A percentile compares a stretch with the other conserved stretches of the same genome.
Conservation (phyloP, 164 flowering plant genomes). For the Tetracentron sinense region DNA sequence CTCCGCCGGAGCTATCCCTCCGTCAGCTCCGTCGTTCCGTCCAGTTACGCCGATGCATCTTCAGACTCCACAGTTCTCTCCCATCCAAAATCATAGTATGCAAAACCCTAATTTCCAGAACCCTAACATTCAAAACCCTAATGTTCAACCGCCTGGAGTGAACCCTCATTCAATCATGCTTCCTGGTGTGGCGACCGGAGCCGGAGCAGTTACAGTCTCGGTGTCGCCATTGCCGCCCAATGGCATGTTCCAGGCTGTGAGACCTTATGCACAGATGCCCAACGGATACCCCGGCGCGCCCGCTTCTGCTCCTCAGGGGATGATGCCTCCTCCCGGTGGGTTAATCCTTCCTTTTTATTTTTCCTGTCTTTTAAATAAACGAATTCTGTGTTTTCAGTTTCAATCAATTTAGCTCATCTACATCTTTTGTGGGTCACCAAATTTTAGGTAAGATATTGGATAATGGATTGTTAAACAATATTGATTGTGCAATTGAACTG, state of each 20-base stretch:
- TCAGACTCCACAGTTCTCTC: constrained; percentile 56
- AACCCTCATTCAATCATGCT: constrained; percentile 23
- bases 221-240: constrained; percentile 19
- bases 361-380: background rate
- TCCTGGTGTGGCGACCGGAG: constrained; percentile 19
- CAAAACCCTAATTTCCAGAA: constrained; percentile 24
- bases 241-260: constrained; percentile 31
- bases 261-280: constrained; percentile 48
- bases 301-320: constrained; percentile 39
- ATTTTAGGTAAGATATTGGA: background rate
- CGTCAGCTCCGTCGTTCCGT: constrained; percentile 40
- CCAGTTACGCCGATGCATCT: constrained; percentile 35
- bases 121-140: constrained; percentile 25
- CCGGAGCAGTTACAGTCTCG: constrained; percentile 24
- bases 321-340: constrained; percentile 83
- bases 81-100: constrained; percentile 28
- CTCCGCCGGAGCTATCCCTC: constrained; percentile 14
- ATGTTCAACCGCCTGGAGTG: constrained; percentile 70
- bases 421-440: background rate
- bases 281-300: constrained; percentile 50
- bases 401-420: background rate
- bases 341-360: constrained; percentile 17
- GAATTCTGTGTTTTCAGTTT: no score
- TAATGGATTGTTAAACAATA: background rate
- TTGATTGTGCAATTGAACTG: constrained; percentile 1